Conservation (phyloP, 768 basidiomycete species). For the Epithele typhae region DNA sequence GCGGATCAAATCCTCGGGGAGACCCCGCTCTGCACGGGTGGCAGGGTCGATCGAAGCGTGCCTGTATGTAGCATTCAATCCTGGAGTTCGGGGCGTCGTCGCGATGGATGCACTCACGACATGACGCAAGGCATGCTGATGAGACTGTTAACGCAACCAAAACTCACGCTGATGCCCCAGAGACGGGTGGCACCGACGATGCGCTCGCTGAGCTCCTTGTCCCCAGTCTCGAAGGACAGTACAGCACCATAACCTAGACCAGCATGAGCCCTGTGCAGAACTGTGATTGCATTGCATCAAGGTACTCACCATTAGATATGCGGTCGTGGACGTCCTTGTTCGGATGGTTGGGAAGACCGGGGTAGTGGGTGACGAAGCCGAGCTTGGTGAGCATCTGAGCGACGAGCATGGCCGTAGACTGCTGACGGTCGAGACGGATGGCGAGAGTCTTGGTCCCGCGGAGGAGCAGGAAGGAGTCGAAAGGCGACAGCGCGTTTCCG, state of each 20-base stretch:
- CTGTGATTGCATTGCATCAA: not conserved
- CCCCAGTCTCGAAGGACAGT: conserved; percentile 89
- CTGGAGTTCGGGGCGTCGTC: not conserved
- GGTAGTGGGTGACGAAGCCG: conserved; percentile 91
- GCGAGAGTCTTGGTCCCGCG: conserved; percentile 96
- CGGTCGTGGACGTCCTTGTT: conserved; percentile 85
- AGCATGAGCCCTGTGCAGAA: not conserved
- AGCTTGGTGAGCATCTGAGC: conserved; percentile 81
- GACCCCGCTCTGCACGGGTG: conserved; percentile 89
- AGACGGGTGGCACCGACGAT: conserved; percentile 90
- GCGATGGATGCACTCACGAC: conserved; percentile 68
- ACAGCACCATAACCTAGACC: conserved; percentile 70
- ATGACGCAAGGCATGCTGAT: conserved; percentile 99
- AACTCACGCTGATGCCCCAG: conserved; percentile 98
- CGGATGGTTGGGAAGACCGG: conserved; percentile 80
- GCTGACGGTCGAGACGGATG: conserved; percentile 93
- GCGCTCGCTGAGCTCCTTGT: conserved; percentile 84
- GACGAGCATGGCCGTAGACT: conserved; percentile 74
- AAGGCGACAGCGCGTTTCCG: conserved; percentile 91
- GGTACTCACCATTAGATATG: conserved; percentile 66
- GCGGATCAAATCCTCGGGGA: conserved; percentile 98
- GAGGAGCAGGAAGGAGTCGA: conserved; percentile 94
- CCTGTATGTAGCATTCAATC: conserved; percentile 36
- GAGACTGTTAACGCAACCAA: conserved; percentile 95
- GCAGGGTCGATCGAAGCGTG: conserved; percentile 98